Percentiles rank a stretch among this genome's conserved stretches.
Conservation (phyloP, 2,329 filamentous ascomycete genomes). For the Trichoderma oligosporum region DNA sequence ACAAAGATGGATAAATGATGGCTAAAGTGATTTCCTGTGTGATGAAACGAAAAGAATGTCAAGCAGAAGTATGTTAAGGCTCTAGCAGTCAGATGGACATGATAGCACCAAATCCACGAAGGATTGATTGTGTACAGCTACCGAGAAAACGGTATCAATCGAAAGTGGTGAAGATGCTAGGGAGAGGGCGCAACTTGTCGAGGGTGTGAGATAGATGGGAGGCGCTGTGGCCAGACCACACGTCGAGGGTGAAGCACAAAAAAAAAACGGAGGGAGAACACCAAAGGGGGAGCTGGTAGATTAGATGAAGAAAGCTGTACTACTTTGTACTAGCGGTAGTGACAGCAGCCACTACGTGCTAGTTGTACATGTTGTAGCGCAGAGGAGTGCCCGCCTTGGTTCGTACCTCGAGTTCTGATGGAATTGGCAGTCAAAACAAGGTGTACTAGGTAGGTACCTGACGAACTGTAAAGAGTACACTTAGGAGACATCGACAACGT, state of each 20-base stretch:
- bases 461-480: too few species aligned
- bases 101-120: neutral
- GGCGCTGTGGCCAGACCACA: neutral
- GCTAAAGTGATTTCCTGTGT: neutral
- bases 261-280: neutral
- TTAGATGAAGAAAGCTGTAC: neutral
- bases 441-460: too few species aligned
- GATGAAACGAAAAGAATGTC: constrained; percentile 1
- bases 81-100: constrained; percentile 2
- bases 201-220: neutral
- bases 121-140: too few species aligned
- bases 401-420: too few species aligned
- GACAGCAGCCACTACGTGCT: neutral
- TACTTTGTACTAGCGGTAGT: neutral
- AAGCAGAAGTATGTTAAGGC: neutral
- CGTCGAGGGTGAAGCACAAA: neutral
- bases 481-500: neutral
- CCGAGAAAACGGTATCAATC: neutral
- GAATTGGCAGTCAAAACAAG: too few species aligned
- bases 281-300: neutral
- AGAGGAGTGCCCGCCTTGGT: too few species aligned
- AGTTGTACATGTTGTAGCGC: neutral
- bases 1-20: constrained; percentile 4
- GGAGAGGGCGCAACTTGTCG: neutral
- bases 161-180: neutral